These are phyloP conservation scores for Yamadazyma phyllophila DNA, from an alignment of 805 yeast genomes.

Conservation along the genomic window DNA sequence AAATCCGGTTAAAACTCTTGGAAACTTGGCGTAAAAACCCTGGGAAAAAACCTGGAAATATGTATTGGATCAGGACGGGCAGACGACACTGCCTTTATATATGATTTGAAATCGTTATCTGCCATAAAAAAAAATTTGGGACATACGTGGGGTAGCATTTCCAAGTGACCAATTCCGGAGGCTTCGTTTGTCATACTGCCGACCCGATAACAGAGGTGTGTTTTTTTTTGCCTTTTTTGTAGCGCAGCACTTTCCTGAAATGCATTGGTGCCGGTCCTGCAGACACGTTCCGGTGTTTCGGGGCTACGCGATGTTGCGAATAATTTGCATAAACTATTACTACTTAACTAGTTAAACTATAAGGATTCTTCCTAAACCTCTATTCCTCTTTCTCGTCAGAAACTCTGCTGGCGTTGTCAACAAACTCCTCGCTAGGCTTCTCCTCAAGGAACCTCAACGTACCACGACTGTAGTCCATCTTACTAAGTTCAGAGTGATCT, in stretches of 20 bases:
- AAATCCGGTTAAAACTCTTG: too few species aligned
- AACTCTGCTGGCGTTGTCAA: conserved; percentile 12
- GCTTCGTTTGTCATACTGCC: background rate
- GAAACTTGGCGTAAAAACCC: too few species aligned
- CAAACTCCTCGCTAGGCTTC: conserved; percentile 6
- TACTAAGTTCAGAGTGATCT: conserved; percentile 44
- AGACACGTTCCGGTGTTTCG: background rate
- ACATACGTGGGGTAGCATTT: too few species aligned
- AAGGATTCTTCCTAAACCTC: too few species aligned
- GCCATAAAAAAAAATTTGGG: too few species aligned
- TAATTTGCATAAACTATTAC: background rate
- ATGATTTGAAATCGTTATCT: too few species aligned
- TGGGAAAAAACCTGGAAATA: too few species aligned
- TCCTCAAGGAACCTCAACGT: conserved; percentile 14
- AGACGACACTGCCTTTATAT: too few species aligned
- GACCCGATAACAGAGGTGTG: background rate
- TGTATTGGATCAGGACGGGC: too few species aligned
- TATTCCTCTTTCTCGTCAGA: conserved; percentile 15
- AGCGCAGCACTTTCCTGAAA: too few species aligned
- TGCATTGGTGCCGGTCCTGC: background rate
- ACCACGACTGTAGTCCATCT: conserved; percentile 22
- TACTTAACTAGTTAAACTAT: background rate
- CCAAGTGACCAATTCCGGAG: background rate
- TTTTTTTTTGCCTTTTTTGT: background rate
- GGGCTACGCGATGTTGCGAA: too few species aligned